Base-by-base conservation (phyloP, 306 rosid species). In the Vicia villosa region DNA sequence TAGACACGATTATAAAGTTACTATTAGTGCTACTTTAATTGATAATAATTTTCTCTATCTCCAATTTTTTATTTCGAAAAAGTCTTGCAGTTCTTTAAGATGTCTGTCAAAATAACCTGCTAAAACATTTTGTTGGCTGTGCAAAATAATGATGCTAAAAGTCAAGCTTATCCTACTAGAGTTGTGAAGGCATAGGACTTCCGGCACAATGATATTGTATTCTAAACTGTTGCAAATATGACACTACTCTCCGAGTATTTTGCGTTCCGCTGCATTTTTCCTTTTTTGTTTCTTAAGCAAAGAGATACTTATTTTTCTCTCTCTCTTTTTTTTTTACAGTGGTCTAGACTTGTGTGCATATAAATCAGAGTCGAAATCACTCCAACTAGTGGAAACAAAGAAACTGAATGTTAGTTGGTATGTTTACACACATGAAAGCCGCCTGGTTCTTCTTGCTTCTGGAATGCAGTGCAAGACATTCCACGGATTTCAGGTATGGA, bases 391-490 rank as follows among this genome's bases (percentile, higher is more conserved):
- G 56, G 96, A 94, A 76, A 80, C 92, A 68, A 94, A 82, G 87
- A 94, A 83, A 83, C 36, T 91, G 79, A 87, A 76, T 71, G 97
- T 89, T 61, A 88, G 88, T 85, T 94, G 99, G 92, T 89, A 83
- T 80, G 86, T 84, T 63, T 94, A 94, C 76, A 94, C 99, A 8
- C 99, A 94, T 75, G 99, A 94, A 86, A 94, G 99, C 83, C 97
- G 99, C 43, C 76, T 89, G 89, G 95, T 94, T 80, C 95, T 91
- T 83, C 96, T 94, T 66, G 97, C 99, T 77, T 84, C 95, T 83
- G 99, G 99, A 77, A 89, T 94, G 97, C 99, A 91, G 78, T 87
- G 97, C 91, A 94, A 87, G 83, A 87, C 82, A 84, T 91, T 94
- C 79, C 88, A 83, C 19, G 99, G 99, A 58, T 91, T 94, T 89